Base-by-base conservation (phyloP, 805 yeast species). In the Helenozyma baotianmanensis region DNA sequence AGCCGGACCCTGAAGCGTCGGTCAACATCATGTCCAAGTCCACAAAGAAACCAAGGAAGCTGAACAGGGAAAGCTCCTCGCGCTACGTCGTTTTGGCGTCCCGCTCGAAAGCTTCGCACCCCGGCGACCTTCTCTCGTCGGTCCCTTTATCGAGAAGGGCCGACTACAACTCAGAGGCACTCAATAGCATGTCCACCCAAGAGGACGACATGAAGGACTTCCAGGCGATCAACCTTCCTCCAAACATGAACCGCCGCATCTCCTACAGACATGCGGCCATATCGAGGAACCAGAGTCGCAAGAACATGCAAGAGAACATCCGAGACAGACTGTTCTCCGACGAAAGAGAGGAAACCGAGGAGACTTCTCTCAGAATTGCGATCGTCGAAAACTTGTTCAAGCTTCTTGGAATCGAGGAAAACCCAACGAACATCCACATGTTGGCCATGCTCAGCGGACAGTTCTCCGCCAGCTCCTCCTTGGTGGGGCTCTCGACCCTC, bases 101-200 rank as follows among this genome's bases (percentile, higher is more conserved):
- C 2, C 62, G 80, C 30, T 70, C 53, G 4, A 62, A 73, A 33
- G 59, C 74, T 4, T 62, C 79, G 12, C 86, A 82, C 48, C 95
- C 96, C 0, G 96, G 96, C 18, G 95, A 87, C 52, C 64, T 88
- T 32, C 59, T 88, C 9, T 82, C 95, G 0, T 83, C 82, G 34
- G 95, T 81, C 1, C 92, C 95, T 1, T 54, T 83, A 6, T 70
- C 81, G 2, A 61, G 81, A 33, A 17, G 8, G n/a, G 21, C 21
- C 6, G 28, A 29, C 14, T 28, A 29, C n/a, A 36, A 26, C 25
- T 4, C 13, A 21, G 15, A 19, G 14, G 10, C 19, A 18, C 14
- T 16, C 22, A 5, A 23, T 13, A 24, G 12, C 12, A 12, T 23
- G 2, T 12, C 17, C 9, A 17, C 18, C 12, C 16, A 16, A 23